Conservation (phyloP, 2,329 filamentous ascomycete genomes). For the Penicillium decumbens region DNA sequence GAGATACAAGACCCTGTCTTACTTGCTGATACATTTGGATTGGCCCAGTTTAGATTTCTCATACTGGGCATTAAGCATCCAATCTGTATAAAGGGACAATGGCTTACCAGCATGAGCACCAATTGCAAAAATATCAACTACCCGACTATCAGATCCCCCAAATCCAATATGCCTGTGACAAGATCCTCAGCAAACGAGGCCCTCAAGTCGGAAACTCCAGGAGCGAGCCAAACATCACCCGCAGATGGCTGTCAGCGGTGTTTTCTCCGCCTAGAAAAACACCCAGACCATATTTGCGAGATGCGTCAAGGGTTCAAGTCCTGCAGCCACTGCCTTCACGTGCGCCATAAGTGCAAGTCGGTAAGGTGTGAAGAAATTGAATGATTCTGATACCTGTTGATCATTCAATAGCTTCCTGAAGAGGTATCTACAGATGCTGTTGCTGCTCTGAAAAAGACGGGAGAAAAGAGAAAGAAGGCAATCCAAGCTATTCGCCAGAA, state of each 20-base stretch:
- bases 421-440: not conserved
- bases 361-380: not conserved
- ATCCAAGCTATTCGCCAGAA: not conserved
- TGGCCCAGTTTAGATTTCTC: not conserved
- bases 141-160: not conserved
- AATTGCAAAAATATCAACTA: too few species aligned
- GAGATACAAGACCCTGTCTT: not conserved
- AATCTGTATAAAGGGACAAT: not conserved
- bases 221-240: not conserved
- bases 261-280: conserved; percentile 2
- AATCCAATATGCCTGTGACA: not conserved
- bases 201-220: not conserved
- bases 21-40: not conserved
- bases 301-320: not conserved
- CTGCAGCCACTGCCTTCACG: not conserved
- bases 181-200: not conserved
- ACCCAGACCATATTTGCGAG: not conserved
- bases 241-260: conserved; percentile 6
- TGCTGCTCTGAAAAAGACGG: not conserved
- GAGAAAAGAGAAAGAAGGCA: not conserved
- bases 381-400: not conserved
- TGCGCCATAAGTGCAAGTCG: not conserved
- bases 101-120: not conserved
- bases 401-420: not conserved
- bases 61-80: not conserved